Evolutionary conservation across 2,329 filamentous ascomycete genomes (phyloP).

Genomic region (Diaporthe capsici): DNA sequence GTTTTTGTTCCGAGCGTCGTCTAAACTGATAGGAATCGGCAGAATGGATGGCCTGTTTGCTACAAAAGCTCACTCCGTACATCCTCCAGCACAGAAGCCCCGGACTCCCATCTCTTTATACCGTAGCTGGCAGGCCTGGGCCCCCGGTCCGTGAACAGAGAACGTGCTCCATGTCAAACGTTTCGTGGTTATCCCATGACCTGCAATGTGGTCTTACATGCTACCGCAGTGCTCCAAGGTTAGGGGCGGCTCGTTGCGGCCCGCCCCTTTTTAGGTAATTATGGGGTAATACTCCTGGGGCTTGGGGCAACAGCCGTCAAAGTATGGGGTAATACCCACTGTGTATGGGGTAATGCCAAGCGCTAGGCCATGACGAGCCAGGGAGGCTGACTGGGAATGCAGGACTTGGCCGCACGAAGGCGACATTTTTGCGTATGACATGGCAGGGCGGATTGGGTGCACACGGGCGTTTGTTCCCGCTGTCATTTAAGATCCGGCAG

Average conservation of each 20-base stretch:
- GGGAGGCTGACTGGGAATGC: constrained; percentile 24
- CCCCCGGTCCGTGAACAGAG: constrained; percentile 22
- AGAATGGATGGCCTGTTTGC: neutral
- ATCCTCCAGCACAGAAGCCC: neutral
- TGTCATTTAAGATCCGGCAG: neutral
- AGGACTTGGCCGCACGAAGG: constrained; percentile 21
- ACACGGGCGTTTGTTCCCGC: constrained; percentile 19
- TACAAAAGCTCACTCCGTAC: neutral
- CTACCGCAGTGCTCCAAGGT: constrained; percentile 9
- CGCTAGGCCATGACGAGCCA: neutral
- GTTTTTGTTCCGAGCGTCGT: neutral
- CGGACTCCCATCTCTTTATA: neutral
- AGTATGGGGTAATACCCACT: constrained; percentile 32
- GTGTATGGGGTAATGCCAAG: constrained; percentile 32
- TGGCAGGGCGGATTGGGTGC: neutral
- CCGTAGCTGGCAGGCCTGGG: neutral
- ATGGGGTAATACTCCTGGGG: constrained; percentile 30
- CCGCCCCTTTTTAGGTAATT: constrained; percentile 34
- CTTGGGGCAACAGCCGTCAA: constrained; percentile 3
- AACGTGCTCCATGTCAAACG: constrained; percentile 25
- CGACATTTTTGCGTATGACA: constrained; percentile 10
- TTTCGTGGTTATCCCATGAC: constrained; percentile 25
- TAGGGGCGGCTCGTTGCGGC: constrained; percentile 26
- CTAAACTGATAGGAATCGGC: too few species aligned
- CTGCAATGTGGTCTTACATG: constrained; percentile 15